These are phyloP conservation scores for Saposhnikovia divaricata DNA, from an alignment of 129 eudicot species.

Conservation along the genomic window DNA sequence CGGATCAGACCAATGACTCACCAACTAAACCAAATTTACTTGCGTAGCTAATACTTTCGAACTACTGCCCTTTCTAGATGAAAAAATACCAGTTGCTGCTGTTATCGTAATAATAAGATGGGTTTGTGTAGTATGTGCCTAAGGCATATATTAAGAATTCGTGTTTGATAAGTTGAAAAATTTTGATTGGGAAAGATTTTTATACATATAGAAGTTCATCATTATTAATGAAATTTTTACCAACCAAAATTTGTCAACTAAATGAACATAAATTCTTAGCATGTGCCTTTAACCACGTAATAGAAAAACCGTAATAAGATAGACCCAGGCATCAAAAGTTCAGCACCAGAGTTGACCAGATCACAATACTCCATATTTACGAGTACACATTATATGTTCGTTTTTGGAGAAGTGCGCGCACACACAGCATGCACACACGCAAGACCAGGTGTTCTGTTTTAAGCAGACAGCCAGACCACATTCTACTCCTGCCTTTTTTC, in stretches of 20 bases:
- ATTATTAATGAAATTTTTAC: no score
- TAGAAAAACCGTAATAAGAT: no score
- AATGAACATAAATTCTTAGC: no score
- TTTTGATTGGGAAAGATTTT: no score
- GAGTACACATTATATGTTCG: background rate
- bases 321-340: background rate
- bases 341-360: background rate
- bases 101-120: no score
- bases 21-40: background rate
- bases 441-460: slow-evolving; percentile 14
- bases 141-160: no score
- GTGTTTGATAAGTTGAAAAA: no score
- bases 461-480: slow-evolving; percentile 24
- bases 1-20: background rate
- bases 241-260: no score
- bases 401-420: background rate
- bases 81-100: background rate
- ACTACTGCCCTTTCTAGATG: background rate
- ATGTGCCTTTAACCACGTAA: no score
- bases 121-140: no score
- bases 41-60: background rate
- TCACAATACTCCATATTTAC: background rate
- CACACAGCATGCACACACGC: slow-evolving; percentile 12
- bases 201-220: no score
- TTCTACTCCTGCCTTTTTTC: slow-evolving; percentile 1